A percentile compares a stretch with the other conserved stretches of the same genome.
phyloP scores from a whole-genome alignment of 2,329 filamentous ascomycete genomes.

The Tolypocladium paradoxum region DNA sequence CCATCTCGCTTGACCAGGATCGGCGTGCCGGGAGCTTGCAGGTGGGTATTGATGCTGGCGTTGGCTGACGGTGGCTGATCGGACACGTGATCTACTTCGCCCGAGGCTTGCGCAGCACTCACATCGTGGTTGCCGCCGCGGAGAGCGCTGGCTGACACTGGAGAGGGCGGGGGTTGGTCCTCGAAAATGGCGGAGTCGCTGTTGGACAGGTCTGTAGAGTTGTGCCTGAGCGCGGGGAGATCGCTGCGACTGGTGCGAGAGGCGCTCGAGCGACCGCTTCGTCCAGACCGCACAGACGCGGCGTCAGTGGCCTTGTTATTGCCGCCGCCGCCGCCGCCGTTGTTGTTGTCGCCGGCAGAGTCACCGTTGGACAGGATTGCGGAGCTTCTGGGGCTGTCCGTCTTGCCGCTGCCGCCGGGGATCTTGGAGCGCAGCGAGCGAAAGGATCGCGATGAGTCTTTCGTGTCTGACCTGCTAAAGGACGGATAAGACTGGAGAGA shows the following conservation, averaged over 20 bases:
- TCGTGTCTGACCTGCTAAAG: conserved; percentile 85
- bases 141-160: conserved; percentile 66
- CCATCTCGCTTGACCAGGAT: conserved; percentile 79
- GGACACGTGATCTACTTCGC: conserved; percentile 90
- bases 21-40: conserved; percentile 70
- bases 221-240: conserved; percentile 27
- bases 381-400: conserved; percentile 74
- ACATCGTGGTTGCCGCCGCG: conserved; percentile 68
- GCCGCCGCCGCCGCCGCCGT: neutral
- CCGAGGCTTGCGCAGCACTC: conserved; percentile 67
- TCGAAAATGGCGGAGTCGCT: conserved; percentile 37
- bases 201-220: conserved; percentile 29
- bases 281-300: conserved; percentile 62
- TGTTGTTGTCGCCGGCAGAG: conserved; percentile 39
- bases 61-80: conserved; percentile 70
- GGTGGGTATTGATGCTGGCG: conserved; percentile 43
- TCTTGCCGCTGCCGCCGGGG: conserved; percentile 56
- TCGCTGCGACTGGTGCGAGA: conserved; percentile 37
- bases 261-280: conserved; percentile 42
- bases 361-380: conserved; percentile 55
- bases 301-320: conserved; percentile 48
- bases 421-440: conserved; percentile 83
- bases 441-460: conserved; percentile 81
- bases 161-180: conserved; percentile 66
- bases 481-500: conserved; percentile 76